Base-by-base conservation (phyloP, 2,329 filamentous ascomycete species). In the Hypoxylon sp. region DNA sequence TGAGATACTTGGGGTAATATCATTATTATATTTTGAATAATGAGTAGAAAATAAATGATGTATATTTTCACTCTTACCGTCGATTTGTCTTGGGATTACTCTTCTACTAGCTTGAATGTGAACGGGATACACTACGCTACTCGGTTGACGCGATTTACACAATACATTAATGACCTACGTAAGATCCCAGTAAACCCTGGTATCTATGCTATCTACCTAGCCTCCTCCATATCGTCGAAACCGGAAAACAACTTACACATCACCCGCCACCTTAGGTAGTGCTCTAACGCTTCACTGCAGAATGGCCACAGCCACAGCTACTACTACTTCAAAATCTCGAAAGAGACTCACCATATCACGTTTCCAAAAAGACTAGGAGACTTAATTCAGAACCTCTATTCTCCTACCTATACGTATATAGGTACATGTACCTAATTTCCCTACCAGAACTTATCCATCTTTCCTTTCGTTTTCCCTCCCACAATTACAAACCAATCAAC, bases 11-110 rank as follows among this genome's bases (percentile, higher is more conserved):
- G n/a, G n/a, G 3, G 23, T 45, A 46, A 11, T n/a, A 56, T 62
- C 3, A 7, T 45, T 48, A 36, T 58, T 53, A 13, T 23, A 25
- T 58, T 3, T 43, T 55, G 28, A 17, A 66, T 66, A 52, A 21
- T 36, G 48, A 59, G 48, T 55, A 59, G 49, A 45, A 14, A 50
- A 19, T 51, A 25, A n/a, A 60, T 23, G 50, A 23, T 21, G 25
- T n/a, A 60, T 11, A 28, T 43, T 51, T 25, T 19, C 21, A 38
- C 45, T 36, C 10, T 36, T 30, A 6, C 28, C 28, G 9, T 30
- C 9, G 28, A 9, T 30, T 30, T 30, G 6, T 30, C 28, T 9
- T 5, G 13, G 1, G 34, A 38, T 2, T 6, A 38, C 5, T n/a
- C 2, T 38, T n/a, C 4, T 2, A 38, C 5, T 6, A n/a, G 5